Conservation (phyloP, 768 basidiomycete genomes). For the Amanita polypyramis region DNA sequence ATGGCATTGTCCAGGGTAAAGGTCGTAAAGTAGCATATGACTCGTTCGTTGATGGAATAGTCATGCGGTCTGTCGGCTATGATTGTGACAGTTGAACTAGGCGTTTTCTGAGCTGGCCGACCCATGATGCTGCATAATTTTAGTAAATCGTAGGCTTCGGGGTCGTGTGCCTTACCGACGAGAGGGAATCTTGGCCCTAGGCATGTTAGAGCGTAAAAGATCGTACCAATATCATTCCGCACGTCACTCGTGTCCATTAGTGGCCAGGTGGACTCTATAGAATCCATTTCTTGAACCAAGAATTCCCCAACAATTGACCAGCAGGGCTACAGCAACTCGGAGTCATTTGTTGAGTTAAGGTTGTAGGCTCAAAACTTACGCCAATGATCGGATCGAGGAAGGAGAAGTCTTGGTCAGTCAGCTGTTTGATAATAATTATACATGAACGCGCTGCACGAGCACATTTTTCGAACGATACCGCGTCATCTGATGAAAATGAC, state of each 20-base stretch:
- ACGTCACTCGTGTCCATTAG: conserved; percentile 45
- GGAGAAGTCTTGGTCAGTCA: conserved; percentile 53
- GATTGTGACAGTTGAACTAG: conserved; percentile 17
- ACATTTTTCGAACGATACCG: conserved; percentile 55
- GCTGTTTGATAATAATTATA: conserved; percentile 48
- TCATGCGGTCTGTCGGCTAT: not conserved
- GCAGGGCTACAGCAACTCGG: conserved; percentile 38
- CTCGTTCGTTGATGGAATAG: not conserved
- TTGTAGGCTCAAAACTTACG: conserved; percentile 28
- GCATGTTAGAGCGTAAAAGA: conserved; percentile 55
- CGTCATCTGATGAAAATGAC: conserved; percentile 49
- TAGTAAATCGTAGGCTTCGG: conserved; percentile 1
- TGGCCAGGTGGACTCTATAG: conserved; percentile 56
- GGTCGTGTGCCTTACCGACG: conserved; percentile 23
- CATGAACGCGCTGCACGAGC: conserved; percentile 51
- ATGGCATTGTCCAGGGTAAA: not conserved
- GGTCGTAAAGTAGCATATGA: conserved; percentile 1
- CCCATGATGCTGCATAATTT: conserved; percentile 21
- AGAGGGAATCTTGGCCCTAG: conserved; percentile 54
- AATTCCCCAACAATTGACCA: conserved; percentile 65
- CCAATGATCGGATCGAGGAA: conserved; percentile 74
- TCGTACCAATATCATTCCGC: conserved; percentile 47
- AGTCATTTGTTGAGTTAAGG: conserved; percentile 7
- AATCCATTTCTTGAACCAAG: conserved; percentile 54
- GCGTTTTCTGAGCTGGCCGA: conserved; percentile 32